phyloP scores from a whole-genome alignment of 2,329 filamentous ascomycete species.

The Phialophora tarda region DNA sequence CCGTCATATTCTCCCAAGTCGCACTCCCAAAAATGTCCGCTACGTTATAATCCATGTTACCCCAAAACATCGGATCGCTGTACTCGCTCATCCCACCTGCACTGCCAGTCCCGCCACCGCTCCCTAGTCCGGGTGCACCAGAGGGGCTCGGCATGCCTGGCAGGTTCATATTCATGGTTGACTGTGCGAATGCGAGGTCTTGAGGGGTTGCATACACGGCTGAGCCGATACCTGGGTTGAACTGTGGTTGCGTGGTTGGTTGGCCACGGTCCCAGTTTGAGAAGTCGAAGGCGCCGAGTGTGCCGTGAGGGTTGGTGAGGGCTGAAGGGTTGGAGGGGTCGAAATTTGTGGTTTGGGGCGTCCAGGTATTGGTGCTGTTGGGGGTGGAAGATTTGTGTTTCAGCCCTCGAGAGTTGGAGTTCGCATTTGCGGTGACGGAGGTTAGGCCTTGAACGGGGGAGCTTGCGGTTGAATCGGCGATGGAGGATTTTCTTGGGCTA shows the following conservation, averaged over 20 bases:
- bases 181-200: conserved; percentile 37
- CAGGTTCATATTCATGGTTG: conserved; percentile 35
- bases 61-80: conserved; percentile 39
- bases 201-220: conserved; percentile 38
- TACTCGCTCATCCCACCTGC: conserved; percentile 31
- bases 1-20: conserved; percentile 40
- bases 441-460: conserved; percentile 28
- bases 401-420: background rate
- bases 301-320: conserved; percentile 22
- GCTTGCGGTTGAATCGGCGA: conserved; percentile 27
- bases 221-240: conserved; percentile 28
- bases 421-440: conserved; percentile 7
- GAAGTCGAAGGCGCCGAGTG: conserved; percentile 29
- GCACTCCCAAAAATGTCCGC: conserved; percentile 39
- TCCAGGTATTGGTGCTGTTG: conserved; percentile 32
- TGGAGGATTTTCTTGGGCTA: conserved; percentile 30
- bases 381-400: conserved; percentile 26
- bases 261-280: conserved; percentile 36
- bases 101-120: conserved; percentile 17
- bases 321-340: conserved; percentile 29
- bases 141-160: conserved; percentile 11
- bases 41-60: conserved; percentile 39
- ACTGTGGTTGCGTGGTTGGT: conserved; percentile 33
- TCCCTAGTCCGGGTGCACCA: background rate
- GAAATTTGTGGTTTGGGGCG: conserved; percentile 26